Evolutionary conservation across 192 early-diverging fungal species (phyloP), one percentile per base, ranked within the genome.

Genomic region (Podila epigama): DNA sequence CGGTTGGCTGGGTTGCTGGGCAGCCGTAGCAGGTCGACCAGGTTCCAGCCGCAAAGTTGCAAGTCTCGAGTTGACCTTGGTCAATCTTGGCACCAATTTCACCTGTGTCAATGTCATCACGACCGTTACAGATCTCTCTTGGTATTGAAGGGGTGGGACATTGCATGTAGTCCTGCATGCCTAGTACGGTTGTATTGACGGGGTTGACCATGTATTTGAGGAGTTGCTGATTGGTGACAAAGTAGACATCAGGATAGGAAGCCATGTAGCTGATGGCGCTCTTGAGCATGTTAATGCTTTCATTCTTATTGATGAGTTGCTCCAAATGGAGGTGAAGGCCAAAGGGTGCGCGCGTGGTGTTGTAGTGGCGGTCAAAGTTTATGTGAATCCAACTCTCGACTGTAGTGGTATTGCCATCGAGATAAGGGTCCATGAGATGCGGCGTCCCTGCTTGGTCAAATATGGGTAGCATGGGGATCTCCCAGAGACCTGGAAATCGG

Each of bases 121-220:
- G 68, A 33, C 89, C 89, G 57, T 91, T 91, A 67, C 89, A 91
- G 52, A 91, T 91, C 58, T 82, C 82, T 16, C 81, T 83, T 18
- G 79, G 75, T 29, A 79, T 81, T 9, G 83, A 79, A 6, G 88
- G 84, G 36, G 66, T 57, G 25, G 61, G 52, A 62, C 89, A 89
- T 37, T 79, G 61, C 85, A 91, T 89, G 70, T 91, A 88, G 9
- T 83, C 65, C 48, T 90, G 88, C 18, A 34, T 58, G 33, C 63
- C 82, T 18, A 91, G 79, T 59, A 91, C 70, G 55, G 64, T 57
- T 15, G 80, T 85, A 11, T 86, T 86, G 12, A 91, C 89, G 31
- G 89, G 89, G 67, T 91, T 89, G 79, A 88, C 75, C 89, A 91
- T 91, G 78, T 87, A 91, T 66, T 85, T 72, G 29, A 91, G 68